Evolutionary conservation across 306 rosid genomes (phyloP), one percentile per base, ranked within the genome.

Genomic region (Fragaria nilgerrensis): DNA sequence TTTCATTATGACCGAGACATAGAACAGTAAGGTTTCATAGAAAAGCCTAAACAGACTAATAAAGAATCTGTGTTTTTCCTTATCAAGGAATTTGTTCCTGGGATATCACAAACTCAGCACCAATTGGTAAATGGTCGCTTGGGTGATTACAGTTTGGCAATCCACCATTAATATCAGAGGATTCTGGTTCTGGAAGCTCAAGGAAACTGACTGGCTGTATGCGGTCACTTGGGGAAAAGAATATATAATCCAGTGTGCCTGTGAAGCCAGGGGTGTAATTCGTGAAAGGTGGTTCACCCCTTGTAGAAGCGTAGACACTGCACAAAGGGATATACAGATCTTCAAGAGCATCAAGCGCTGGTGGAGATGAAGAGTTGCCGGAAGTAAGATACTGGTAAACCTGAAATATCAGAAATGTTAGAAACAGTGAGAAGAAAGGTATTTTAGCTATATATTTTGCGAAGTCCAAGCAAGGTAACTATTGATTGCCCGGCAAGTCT

Each of bases 221-320:
- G 83, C 9, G 27, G 78, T 88, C 87, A 11, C 92, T 83, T 15
- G 95, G 93, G 67, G 77, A 80, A 85, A 87, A 85, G 41, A 94
- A 83, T 83, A 94, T 78, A 81, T 92, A 92, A 73, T 92, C 98
- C 3, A 92, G 87, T 48, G 97, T 94, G 75, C 87, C 90, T 2
- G 98, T 90, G 89, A 94, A 94, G 77, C 82, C 93, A 52, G 97
- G 98, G n/a, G 98, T 94, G 85, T 81, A 90, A 82, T 94, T 92
- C 59, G 98, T 94, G 80, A 94, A 94, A 68, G 89, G 82, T 9
- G 98, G 98, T 81, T 94, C 98, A 74, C 92, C 94, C 67, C 88
- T 87, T 10, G 87, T 84, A 55, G 78, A 75, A 65, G 86, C 89
- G 47, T 94, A 90, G 43, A 85, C 91, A 70, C 97, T 92, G 75